Base-by-base conservation (phyloP, 768 basidiomycete genomes). In the Lentinula detonsa region DNA sequence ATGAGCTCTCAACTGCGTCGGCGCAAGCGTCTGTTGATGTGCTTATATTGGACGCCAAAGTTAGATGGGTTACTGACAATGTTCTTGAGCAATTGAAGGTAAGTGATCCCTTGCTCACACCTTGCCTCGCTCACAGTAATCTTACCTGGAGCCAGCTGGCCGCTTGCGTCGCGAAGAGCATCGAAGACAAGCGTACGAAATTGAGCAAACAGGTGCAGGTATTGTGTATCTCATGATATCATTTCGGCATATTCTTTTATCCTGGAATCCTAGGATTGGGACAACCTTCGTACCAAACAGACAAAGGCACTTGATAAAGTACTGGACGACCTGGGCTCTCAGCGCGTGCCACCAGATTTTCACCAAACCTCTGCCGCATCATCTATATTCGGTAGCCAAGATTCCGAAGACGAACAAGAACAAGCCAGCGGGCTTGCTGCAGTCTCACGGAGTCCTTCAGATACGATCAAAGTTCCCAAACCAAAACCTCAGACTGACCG, bases 361-460 rank as follows among this genome's bases (percentile, higher is more conserved):
- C 85, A 93, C 69, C 78, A 87, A 66, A 78, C 78, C 40, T 78
- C 85, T 8, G 73, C 83, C 18, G 88, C 83, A 65, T 86, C 87
- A 0, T 91, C 91, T 2, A 75, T 91, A n/a, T 93, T 93, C 65
- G 88, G 91, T 8, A 86, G 87, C 63, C 91, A 91, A 64, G 78
- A 82, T 61, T 84, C 83, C 0, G 81, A 85, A 50, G 73, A 76
- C 57, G 72, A 73, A 33, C 64, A 64, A 7, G 60, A 72, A 13
- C 37, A 59, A 61, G 18, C 69, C 54, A 63, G 45, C 58, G 64
- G 56, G 33, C 56, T 11, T 68, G 69, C 11, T 35, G 67, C 61
- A 68, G 73, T 49, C 9, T 69, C 73, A 16, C 70, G 71, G n/a
- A 81, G 74, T 65, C 76, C 79, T 53, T 72, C 79, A 7, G 75